These are phyloP conservation scores for Aspergillus hancockii DNA, from an alignment of 495 filamentous ascomycete species.

Conservation along the genomic window DNA sequence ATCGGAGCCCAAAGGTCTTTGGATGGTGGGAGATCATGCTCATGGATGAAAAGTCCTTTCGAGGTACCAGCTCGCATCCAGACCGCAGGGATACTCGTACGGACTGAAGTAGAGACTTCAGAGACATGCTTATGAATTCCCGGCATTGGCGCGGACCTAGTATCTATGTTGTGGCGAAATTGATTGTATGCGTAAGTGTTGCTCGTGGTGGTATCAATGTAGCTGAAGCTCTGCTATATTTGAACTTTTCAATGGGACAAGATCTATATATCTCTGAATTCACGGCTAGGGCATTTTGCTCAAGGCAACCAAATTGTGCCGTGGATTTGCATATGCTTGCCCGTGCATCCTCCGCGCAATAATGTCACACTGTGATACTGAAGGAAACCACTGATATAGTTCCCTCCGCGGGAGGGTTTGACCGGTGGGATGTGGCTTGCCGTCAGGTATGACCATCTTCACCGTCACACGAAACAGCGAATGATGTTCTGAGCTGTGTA, in stretches of 20 bases:
- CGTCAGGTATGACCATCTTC: neutral
- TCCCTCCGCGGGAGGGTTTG: neutral
- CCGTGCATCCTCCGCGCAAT: neutral
- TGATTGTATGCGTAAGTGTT: too few species aligned
- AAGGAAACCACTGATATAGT: neutral
- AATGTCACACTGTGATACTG: neutral
- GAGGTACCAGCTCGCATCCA: constrained; percentile 43
- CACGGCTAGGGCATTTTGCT: neutral
- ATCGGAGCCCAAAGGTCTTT: constrained; percentile 27
- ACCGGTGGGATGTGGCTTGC: neutral
- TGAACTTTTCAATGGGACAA: neutral
- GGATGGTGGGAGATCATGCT: constrained; percentile 28
- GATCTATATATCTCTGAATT: neutral
- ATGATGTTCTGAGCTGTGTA: neutral
- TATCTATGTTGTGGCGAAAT: neutral
- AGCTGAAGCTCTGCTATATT: neutral
- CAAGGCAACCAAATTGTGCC: neutral
- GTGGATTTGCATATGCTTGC: neutral
- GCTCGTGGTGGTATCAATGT: too few species aligned
- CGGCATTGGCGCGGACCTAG: neutral
- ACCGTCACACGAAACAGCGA: neutral
- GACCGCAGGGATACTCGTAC: constrained; percentile 26
- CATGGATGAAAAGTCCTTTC: constrained; percentile 39
- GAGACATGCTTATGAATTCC: neutral
- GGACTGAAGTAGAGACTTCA: neutral